Conservation (phyloP, 805 yeast species). For the Sungouiella blattae region DNA sequence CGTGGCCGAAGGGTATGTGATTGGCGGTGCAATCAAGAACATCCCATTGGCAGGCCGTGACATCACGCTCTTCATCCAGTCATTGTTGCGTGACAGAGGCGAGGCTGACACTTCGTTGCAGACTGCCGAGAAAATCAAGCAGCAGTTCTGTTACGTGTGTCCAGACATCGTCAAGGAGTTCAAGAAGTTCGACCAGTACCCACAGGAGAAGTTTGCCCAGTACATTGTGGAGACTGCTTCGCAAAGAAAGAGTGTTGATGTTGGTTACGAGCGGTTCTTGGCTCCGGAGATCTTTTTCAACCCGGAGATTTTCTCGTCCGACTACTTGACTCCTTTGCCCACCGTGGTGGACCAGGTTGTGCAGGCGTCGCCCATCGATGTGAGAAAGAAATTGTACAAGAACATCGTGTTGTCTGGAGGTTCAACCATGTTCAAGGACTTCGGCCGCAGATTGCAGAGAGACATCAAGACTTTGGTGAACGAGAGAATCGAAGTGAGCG, state of each 20-base stretch:
- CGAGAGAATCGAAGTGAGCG: conserved; percentile 81
- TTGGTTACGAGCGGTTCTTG: conserved; percentile 94
- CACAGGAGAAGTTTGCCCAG: conserved; percentile 85
- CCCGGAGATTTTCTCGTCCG: conserved; percentile 95
- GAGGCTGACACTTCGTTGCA: conserved; percentile 89
- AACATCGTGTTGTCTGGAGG: conserved; percentile 97
- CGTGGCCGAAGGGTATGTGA: conserved; percentile 98
- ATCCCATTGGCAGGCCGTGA: conserved; percentile 99
- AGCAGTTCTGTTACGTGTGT: conserved; percentile 94
- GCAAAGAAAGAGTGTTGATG: conserved; percentile 67
- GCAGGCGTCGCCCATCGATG: conserved; percentile 95
- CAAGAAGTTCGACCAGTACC: conserved; percentile 88
- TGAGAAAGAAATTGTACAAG: conserved; percentile 91
- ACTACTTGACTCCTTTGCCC: conserved; percentile 93
- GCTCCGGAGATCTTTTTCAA: conserved; percentile 99
- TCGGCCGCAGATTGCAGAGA: conserved; percentile 95
- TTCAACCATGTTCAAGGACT: conserved; percentile 97
- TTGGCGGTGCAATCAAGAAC: conserved; percentile 95
- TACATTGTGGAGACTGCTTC: conserved; percentile 83
- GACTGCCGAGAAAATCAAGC: conserved; percentile 96
- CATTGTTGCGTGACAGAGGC: conserved; percentile 92
- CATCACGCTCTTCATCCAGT: conserved; percentile 90
- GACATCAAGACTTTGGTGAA: conserved; percentile 85
- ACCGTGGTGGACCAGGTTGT: conserved; percentile 93
- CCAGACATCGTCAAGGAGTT: conserved; percentile 98